Evolutionary conservation across 2,329 filamentous ascomycete species (phyloP), one percentile per base, ranked within the genome.

Genomic region (Fusarium chlamydosporum): DNA sequence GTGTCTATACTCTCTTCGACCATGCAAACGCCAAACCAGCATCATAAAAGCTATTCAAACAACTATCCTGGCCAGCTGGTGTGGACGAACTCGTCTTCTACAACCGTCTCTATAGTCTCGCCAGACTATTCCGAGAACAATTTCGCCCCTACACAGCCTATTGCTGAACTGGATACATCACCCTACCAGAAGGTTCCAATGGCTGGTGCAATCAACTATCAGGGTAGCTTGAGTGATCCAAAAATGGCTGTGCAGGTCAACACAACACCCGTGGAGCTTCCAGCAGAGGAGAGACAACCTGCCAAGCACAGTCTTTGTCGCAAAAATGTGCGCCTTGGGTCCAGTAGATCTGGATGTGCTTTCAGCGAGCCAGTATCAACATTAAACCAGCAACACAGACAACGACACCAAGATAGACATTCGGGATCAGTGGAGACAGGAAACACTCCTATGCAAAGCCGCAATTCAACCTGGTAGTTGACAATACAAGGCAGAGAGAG

Each of bases 121-220:
- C 41, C 54, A 7, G 26, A 29, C 4, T 27, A 37, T 29, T 1
- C 11, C 38, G 3, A 46, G 27, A 33, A 40, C 46, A 16, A 29
- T 43, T 4, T 16, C 34, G 2, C 11, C 6, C 4, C 38, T 26
- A 15, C 34, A 18, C 64, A 45, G 3, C 35, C 65, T 0, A 68
- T 67, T n/a, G 64, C 59, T 4, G 65, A 68, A 27, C 33, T 68
- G 8, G 65, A 65, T 18, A 56, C 20, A 23, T 68, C 65, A 10
- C 53, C 59, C 4, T 52, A 41, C 13, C 65, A 56, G 1, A 65
- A 48, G 45, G 38, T 67, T 20, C 64, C 65, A 2, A 42, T 62
- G 6, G 35, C 34, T 12, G 38, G 37, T 7, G 16, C 37, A n/a
- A 23, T 47, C 7, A 40, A 18, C 27, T 34, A 50, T 6, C 10